Percentiles rank a stretch among this genome's conserved stretches.
Evolutionary conservation across 345 rosid species (phyloP).

Genomic region (Luvunga scandens): DNA sequence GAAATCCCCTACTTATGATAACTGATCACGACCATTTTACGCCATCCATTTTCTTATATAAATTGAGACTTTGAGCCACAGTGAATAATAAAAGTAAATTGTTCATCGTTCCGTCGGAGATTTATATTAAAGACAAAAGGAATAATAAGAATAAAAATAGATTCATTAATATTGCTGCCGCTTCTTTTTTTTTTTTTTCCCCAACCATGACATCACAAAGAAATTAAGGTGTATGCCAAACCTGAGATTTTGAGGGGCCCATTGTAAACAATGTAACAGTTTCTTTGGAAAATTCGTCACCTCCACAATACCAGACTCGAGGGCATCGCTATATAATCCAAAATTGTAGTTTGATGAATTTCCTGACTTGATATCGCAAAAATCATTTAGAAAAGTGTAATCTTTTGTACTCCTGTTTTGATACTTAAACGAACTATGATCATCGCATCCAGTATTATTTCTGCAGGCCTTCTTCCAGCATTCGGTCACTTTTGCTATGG

Average conservation of each 20-base stretch:
- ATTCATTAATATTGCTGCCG: too few relatives aligned
- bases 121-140: too few relatives aligned
- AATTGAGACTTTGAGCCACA: too few relatives aligned
- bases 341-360: not conserved
- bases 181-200: too few relatives aligned
- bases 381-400: not conserved
- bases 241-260: not conserved
- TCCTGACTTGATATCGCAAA: not conserved
- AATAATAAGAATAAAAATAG: too few relatives aligned
- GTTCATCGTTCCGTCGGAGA: too few relatives aligned
- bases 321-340: not conserved
- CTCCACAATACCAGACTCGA: not conserved
- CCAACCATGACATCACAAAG: too few relatives aligned
- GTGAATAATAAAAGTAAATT: too few relatives aligned
- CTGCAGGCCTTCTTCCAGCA: not conserved
- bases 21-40: too few relatives aligned
- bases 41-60: too few relatives aligned
- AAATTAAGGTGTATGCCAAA: not conserved
- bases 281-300: not conserved
- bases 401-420: not conserved
- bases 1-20: too few relatives aligned
- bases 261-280: not conserved
- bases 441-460: not conserved
- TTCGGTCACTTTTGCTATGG: not conserved
- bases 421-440: not conserved